phyloP scores from a whole-genome alignment of 805 yeast genomes.

The Metschnikowia lachancei region DNA sequence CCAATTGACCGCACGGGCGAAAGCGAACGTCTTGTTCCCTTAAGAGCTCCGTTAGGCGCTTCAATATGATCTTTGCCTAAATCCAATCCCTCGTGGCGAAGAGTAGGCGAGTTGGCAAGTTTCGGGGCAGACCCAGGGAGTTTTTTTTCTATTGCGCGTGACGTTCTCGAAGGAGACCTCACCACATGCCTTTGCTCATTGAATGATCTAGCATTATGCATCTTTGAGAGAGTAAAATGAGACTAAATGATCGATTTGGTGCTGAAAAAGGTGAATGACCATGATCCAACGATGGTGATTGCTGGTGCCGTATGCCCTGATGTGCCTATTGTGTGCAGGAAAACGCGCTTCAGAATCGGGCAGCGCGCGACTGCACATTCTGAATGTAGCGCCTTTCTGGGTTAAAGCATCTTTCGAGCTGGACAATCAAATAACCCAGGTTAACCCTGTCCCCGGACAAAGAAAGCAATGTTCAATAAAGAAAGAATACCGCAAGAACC shows the following conservation, averaged over 20 bases:
- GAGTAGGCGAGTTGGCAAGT: conserved; percentile 1
- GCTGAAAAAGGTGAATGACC: too few relatives aligned
- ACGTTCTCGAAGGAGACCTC: background rate
- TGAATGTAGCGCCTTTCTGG: too few relatives aligned
- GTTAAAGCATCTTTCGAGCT: too few relatives aligned
- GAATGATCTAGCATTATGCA: background rate
- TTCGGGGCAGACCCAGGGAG: background rate
- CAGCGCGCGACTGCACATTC: background rate
- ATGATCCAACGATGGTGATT: too few relatives aligned
- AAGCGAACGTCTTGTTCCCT: conserved; percentile 4
- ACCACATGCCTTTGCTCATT: background rate
- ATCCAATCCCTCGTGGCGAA: background rate
- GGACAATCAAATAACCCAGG: too few relatives aligned
- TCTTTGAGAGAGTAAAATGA: too few relatives aligned
- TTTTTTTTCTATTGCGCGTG: background rate
- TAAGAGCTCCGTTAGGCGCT: background rate
- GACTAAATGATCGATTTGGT: too few relatives aligned
- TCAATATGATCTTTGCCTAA: background rate
- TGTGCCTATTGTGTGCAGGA: background rate
- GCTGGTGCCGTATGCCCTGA: too few relatives aligned
- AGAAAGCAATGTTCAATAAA: too few relatives aligned
- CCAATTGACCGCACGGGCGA: conserved; percentile 1
- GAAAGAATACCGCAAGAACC: too few relatives aligned
- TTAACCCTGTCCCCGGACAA: too few relatives aligned
- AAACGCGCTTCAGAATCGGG: background rate